Conservation (phyloP, 257 asterid genomes). For the Eustoma russellianum region DNA sequence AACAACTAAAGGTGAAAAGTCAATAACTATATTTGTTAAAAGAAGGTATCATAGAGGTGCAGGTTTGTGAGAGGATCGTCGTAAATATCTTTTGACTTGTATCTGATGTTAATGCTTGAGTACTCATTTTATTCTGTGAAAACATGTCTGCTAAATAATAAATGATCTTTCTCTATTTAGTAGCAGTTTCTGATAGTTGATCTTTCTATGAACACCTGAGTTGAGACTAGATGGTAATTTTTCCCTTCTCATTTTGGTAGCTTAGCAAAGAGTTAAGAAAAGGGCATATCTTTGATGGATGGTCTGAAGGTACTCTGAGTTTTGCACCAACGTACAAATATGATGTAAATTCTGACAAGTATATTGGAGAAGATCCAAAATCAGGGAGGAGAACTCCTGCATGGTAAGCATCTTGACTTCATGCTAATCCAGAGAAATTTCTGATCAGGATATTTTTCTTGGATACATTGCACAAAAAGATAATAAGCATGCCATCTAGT, state of each 20-base stretch:
- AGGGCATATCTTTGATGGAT: conserved; percentile 85
- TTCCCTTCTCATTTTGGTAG: conserved; percentile 33
- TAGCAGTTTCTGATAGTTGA: too few species aligned
- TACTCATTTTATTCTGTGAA: too few species aligned
- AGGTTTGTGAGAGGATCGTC: too few species aligned
- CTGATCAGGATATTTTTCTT: too few species aligned
- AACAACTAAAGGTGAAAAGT: too few species aligned
- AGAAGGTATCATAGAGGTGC: too few species aligned
- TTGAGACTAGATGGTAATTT: neutral
- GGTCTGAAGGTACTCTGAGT: conserved; percentile 79
- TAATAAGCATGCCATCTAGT: neutral
- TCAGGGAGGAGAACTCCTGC: conserved; percentile 83
- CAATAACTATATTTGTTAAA: too few species aligned
- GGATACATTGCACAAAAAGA: neutral
- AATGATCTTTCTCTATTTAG: too few species aligned
- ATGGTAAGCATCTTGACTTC: conserved; percentile 46
- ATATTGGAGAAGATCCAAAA: conserved; percentile 61
- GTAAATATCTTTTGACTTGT: too few species aligned
- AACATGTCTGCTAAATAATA: too few species aligned
- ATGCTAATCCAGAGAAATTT: neutral
- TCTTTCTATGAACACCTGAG: too few species aligned
- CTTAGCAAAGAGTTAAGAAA: conserved; percentile 68
- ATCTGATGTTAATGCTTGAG: too few species aligned
- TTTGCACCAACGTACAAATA: conserved; percentile 95
- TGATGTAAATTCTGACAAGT: conserved; percentile 56